Base-by-base conservation (phyloP, 345 rosid species). In the Murraya koenigii region DNA sequence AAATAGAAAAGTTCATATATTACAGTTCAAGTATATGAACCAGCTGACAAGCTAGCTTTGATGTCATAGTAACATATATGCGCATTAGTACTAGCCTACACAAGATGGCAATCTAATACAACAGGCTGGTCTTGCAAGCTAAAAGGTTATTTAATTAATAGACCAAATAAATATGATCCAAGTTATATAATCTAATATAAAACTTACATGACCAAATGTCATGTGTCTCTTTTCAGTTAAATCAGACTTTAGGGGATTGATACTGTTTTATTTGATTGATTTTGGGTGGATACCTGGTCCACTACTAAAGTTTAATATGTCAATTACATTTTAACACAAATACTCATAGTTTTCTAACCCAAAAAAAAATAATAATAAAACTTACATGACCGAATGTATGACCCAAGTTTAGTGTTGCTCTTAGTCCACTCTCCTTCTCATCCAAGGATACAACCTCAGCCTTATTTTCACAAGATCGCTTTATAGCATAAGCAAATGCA, bases 321-420 rank as follows among this genome's bases (percentile, higher is more conserved):
- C 49, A 44, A 44, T 17, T 11, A 41, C 10, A 13, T 41, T 10
- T 11, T 41, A 44, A 44, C 3, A 44, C 3, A 10, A 41, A 41
- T 41, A 11, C 49, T 41, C 49, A 41, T 11, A 41, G 49, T 41
- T 41, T 41, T 41, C 4, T 41, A 10, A 10, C 11, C 11, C 8
- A 2, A 8, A 0, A 39, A 39, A 2, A 2, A 10, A 39, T 8
- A 41, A 41, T 9, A 41, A 41, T 28, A 77, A 20, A 78, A 84
- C 94, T 89, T 76, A 97, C 99, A 89, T 94, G 99, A 81, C 98
- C 99, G 88, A 96, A 94, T 8, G 99, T 96, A 82, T 94, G 99
- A 67, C 99, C 99, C 81, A 96, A 83, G 82, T 96, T 97, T 78
- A 97, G 77, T 49, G 99, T 97, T 74, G 98, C 99, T 77, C 98